Evolutionary conservation across 129 eudicot genomes (phyloP).

Genomic region (Gnaphalium uliginosum): DNA sequence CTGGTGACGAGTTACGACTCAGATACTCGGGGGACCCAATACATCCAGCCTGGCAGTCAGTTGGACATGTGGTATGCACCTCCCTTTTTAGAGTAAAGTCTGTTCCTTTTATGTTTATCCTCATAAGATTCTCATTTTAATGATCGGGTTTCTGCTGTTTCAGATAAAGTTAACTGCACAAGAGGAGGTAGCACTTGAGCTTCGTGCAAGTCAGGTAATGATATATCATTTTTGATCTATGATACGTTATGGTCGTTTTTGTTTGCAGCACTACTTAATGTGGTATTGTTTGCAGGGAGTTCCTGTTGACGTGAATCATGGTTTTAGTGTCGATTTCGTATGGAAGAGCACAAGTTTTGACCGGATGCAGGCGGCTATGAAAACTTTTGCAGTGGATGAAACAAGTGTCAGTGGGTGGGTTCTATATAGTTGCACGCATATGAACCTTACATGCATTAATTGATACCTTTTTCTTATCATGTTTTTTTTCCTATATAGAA

Average conservation of each 20-base stretch:
- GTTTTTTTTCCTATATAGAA: not conserved
- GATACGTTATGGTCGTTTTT: not conserved
- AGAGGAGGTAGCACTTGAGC: slow-evolving; percentile 99
- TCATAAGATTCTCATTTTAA: not conserved
- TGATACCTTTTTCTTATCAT: not conserved
- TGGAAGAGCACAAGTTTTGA: slow-evolving; percentile 99
- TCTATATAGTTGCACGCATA: not conserved
- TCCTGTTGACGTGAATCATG: slow-evolving; percentile 84
- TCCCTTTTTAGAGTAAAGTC: not conserved
- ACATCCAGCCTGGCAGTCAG: slow-evolving; percentile 96
- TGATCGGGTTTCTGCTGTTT: slow-evolving; percentile 12
- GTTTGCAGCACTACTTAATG: slow-evolving; percentile 11
- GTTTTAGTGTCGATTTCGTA: slow-evolving; percentile 91
- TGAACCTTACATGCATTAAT: not conserved
- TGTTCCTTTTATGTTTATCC: not conserved
- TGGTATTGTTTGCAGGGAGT: slow-evolving; percentile 57
- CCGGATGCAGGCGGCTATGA: slow-evolving; percentile 97
- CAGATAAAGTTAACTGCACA: slow-evolving; percentile 95
- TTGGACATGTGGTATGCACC: slow-evolving; percentile 87
- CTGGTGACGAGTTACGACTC: slow-evolving; percentile 38
- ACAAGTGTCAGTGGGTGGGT: slow-evolving; percentile 99
- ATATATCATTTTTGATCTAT: not conserved
- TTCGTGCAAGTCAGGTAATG: slow-evolving; percentile 85
- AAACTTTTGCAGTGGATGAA: slow-evolving; percentile 93
- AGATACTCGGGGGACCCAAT: slow-evolving; percentile 93